Conservation (phyloP, 805 yeast species). For the Cephaloascus fragrans region DNA sequence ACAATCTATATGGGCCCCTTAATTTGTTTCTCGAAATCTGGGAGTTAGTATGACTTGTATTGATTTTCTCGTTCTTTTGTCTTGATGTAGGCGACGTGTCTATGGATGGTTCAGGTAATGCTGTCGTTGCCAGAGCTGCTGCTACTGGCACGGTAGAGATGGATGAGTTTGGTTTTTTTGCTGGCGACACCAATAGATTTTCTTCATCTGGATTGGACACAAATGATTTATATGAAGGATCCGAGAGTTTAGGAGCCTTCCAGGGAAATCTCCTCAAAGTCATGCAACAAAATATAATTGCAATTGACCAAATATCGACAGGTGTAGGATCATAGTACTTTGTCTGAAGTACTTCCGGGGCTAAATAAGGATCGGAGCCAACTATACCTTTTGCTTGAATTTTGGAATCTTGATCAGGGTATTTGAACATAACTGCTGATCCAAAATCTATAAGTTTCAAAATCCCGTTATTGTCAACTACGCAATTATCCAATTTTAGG, state of each 20-base stretch:
- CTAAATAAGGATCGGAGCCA: constrained; percentile 92
- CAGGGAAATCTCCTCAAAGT: constrained; percentile 83
- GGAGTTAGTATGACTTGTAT: neutral
- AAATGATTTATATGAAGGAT: constrained; percentile 67
- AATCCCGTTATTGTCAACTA: constrained; percentile 64
- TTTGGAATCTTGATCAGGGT: constrained; percentile 46
- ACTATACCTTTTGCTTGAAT: constrained; percentile 74
- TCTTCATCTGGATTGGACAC: constrained; percentile 9
- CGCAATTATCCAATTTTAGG: constrained; percentile 88
- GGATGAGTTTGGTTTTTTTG: neutral
- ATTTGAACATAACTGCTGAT: constrained; percentile 74
- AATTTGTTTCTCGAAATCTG: constrained; percentile 6
- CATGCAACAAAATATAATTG: constrained; percentile 89
- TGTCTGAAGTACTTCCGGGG: constrained; percentile 73
- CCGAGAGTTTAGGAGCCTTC: constrained; percentile 79
- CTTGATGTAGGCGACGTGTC: neutral
- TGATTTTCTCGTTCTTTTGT: constrained; percentile 1
- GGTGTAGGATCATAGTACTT: constrained; percentile 59
- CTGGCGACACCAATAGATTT: neutral
- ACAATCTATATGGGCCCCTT: constrained; percentile 63
- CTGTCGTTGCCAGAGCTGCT: constrained; percentile 6
- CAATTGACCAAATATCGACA: constrained; percentile 90
- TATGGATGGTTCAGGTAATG: constrained; percentile 1
- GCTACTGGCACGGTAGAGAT: constrained; percentile 7
- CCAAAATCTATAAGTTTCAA: constrained; percentile 91